phyloP scores from a whole-genome alignment of 2,329 filamentous ascomycete species.

The Chaetomium globosum region DNA sequence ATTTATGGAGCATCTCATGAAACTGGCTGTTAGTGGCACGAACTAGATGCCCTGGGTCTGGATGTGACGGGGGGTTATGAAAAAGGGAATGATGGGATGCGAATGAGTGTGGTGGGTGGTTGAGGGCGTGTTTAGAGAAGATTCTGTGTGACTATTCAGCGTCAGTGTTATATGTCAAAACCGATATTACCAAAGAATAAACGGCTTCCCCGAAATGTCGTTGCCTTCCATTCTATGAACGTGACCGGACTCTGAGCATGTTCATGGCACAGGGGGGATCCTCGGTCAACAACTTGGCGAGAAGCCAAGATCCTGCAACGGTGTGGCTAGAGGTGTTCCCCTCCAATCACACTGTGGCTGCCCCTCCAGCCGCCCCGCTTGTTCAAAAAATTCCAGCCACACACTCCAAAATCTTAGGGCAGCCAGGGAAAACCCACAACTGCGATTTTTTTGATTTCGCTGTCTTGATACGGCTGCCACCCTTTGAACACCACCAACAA shows the following conservation, averaged over 20 bases:
- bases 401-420: slow-evolving; percentile 38
- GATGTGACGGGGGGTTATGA: background rate
- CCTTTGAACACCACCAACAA: slow-evolving; percentile 50
- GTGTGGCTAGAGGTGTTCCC: slow-evolving; percentile 23
- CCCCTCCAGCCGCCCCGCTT: slow-evolving; percentile 23
- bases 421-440: slow-evolving; percentile 39
- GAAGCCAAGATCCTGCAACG: background rate
- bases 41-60: slow-evolving; percentile 46
- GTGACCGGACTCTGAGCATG: background rate
- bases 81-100: background rate
- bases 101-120: slow-evolving; percentile 17
- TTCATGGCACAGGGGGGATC: background rate
- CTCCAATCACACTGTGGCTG: slow-evolving; percentile 27
- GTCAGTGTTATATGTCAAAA: slow-evolving; percentile 35
- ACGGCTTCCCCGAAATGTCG: slow-evolving; percentile 18
- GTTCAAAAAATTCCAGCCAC: slow-evolving; percentile 34
- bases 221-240: background rate
- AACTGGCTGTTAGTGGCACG: slow-evolving; percentile 71
- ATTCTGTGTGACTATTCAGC: slow-evolving; percentile 34
- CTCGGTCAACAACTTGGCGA: background rate
- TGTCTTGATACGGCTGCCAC: slow-evolving; percentile 38
- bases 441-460: slow-evolving; percentile 37
- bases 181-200: slow-evolving; percentile 28
- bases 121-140: slow-evolving; percentile 28
- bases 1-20: slow-evolving; percentile 99